Percentiles rank a stretch among this genome's conserved stretches.
Evolutionary conservation across 768 basidiomycete species (phyloP).

Genomic region (Lentinula guzmanii): DNA sequence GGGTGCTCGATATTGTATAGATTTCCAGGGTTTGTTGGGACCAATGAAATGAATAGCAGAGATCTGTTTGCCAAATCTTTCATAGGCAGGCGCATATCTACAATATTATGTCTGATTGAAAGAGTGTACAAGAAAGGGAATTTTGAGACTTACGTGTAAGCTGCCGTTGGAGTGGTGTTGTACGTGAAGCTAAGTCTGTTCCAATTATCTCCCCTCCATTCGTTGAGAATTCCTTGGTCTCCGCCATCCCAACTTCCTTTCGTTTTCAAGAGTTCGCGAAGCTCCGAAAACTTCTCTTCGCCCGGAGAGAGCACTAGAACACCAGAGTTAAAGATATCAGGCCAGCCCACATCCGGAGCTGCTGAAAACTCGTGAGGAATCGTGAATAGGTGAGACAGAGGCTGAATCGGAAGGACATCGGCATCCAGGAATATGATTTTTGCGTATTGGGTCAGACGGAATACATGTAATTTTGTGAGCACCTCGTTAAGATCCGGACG

Average conservation of each 20-base stretch:
- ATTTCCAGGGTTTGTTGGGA: conserved; percentile 91
- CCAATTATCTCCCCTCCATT: conserved; percentile 88
- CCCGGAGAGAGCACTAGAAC: conserved; percentile 84
- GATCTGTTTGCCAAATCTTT: conserved; percentile 85
- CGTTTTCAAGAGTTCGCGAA: conserved; percentile 62
- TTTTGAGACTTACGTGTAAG: conserved; percentile 73
- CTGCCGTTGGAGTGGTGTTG: conserved; percentile 96
- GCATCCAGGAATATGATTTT: conserved; percentile 92
- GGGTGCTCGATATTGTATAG: conserved; percentile 63
- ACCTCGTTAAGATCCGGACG: conserved; percentile 91
- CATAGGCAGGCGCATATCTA: conserved; percentile 96
- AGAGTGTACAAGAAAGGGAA: conserved; percentile 13
- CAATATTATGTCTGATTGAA: conserved; percentile 17
- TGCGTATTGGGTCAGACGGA: conserved; percentile 81
- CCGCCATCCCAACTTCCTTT: conserved; percentile 96
- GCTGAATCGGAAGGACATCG: conserved; percentile 82
- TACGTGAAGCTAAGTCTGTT: conserved; percentile 94
- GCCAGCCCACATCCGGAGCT: conserved; percentile 97
- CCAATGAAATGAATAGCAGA: conserved; percentile 92
- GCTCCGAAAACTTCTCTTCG: conserved; percentile 73
- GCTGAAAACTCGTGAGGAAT: conserved; percentile 84
- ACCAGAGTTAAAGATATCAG: conserved; percentile 98
- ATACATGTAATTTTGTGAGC: conserved; percentile 94
- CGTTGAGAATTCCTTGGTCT: conserved; percentile 97
- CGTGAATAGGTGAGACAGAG: conserved; percentile 89